phyloP scores from a whole-genome alignment of 208 protist genomes.

The Trypanosoma boissoni region DNA sequence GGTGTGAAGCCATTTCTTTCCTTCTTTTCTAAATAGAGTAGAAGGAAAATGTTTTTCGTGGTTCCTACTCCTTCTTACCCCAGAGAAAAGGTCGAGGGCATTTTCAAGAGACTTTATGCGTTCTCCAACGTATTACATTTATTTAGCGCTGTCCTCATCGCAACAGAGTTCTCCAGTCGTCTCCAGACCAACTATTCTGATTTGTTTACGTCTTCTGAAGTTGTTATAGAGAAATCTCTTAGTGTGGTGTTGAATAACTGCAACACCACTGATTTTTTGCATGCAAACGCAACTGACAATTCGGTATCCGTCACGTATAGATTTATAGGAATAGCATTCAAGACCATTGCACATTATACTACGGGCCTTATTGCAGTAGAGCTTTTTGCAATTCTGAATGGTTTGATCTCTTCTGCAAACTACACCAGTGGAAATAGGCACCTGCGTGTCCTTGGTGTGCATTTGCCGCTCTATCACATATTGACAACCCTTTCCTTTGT shows the following conservation, averaged over 20 bases:
- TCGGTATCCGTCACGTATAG: constrained; percentile 37
- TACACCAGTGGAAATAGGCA: constrained; percentile 69
- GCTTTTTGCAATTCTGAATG: constrained; percentile 65
- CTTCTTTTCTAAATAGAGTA: not conserved
- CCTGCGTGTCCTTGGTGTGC: constrained; percentile 65
- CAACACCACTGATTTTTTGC: constrained; percentile 37
- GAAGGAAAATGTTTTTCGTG: constrained; percentile 64
- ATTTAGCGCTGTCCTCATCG: constrained; percentile 51
- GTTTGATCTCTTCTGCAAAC: constrained; percentile 31
- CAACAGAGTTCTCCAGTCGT: constrained; percentile 66
- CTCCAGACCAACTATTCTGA: constrained; percentile 50
- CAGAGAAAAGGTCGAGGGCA: constrained; percentile 43
- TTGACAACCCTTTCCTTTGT: constrained; percentile 48
- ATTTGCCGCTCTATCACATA: constrained; percentile 80
- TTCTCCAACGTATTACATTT: constrained; percentile 41
- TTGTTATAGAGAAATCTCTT: constrained; percentile 36
- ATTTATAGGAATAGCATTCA: constrained; percentile 14
- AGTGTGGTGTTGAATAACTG: constrained; percentile 53
- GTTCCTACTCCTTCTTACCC: constrained; percentile 75
- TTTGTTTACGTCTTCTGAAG: constrained; percentile 44
- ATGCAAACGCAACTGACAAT: constrained; percentile 30
- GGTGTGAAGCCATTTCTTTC: too few relatives aligned
- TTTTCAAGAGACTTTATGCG: constrained; percentile 70
- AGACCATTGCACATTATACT: constrained; percentile 65
- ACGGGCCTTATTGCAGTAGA: constrained; percentile 61